Base-by-base conservation (phyloP, 192 early-diverging fungal genomes). In the Lobosporangium transversale region DNA sequence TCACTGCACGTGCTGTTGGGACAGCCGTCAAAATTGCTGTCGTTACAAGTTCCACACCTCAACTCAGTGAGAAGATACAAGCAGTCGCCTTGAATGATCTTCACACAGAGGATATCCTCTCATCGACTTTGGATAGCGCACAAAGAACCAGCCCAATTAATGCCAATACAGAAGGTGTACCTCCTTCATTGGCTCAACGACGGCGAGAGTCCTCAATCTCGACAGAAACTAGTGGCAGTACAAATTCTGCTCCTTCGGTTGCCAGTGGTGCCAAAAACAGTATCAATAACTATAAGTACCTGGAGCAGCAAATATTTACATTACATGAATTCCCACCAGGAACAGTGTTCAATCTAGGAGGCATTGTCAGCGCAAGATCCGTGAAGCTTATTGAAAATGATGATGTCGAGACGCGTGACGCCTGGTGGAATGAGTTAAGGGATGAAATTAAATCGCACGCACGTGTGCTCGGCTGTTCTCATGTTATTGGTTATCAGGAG, bases 391-490 rank as follows among this genome's bases (percentile, higher is more conserved):
- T 81, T 27, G 74, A 79, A n/a, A 74, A 81, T 43, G 74, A 81
- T 27, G 69, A 71, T 52, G 63, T 62, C 9, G 75, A 81, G 44
- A 70, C 70, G 5, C 47, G 79, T 7, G 75, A 81, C 21, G 53
- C 74, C 12, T 79, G 78, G 74, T 81, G 78, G 74, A 48, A 81
- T 11, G 93, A 94, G 74, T 71, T 94, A 15, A 79, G 93, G 33
- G 92, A 92, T 30, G 93, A 94, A 69, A 89, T 94, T 76, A 91
- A 91, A 56, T 79, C 81, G 35, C 93, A 94, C 62, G 92, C 92
- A 14, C 59, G 86, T 51, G 73, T 81, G 0, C 62, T 93, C 8
- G 84, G 86, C n/a, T 94, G 92, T 58, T 79, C 87, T 29, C 81
- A 90, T 52, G 81, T 94, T 26, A 81, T 93, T 40, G 93, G 93